Conservation (phyloP, 2,329 filamentous ascomycete genomes). For the Aureobasidium sp. region DNA sequence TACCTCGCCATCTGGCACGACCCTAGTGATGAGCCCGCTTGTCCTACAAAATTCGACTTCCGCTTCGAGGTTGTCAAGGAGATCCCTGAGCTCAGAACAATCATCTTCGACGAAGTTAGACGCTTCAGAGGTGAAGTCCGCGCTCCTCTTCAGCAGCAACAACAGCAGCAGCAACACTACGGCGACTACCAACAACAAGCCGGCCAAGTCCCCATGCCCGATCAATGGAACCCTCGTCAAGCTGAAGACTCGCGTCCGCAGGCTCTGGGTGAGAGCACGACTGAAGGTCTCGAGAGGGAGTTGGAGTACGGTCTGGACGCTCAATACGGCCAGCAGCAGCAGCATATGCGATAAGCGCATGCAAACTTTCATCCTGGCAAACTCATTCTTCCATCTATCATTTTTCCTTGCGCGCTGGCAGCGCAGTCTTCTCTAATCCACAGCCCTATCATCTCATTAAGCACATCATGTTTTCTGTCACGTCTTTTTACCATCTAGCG, state of each 20-base stretch:
- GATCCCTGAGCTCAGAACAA: constrained; percentile 86
- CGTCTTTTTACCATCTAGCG: neutral
- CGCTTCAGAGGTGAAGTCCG: constrained; percentile 57
- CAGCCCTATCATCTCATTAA: neutral
- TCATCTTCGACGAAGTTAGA: constrained; percentile 93
- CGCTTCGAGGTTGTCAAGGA: constrained; percentile 97
- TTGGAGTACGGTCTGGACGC: constrained; percentile 38
- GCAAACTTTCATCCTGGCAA: neutral
- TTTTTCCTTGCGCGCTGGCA: constrained; percentile 3
- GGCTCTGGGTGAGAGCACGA: constrained; percentile 24
- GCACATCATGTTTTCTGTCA: neutral
- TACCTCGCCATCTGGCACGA: constrained; percentile 99
- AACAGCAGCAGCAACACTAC: constrained; percentile 33
- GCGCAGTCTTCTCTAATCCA: constrained; percentile 3
- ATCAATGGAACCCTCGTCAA: constrained; percentile 44
- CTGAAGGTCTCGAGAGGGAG: constrained; percentile 33
- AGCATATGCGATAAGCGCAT: neutral
- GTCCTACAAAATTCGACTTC: constrained; percentile 94
- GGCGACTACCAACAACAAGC: constrained; percentile 27
- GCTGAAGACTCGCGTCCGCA: constrained; percentile 56
- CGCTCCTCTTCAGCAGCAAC: constrained; percentile 37
- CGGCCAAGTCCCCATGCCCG: constrained; percentile 52
- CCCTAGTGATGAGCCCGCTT: constrained; percentile 86
- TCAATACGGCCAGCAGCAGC: constrained; percentile 6
- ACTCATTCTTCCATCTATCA: neutral